phyloP scores from a whole-genome alignment of 2,329 filamentous ascomycete genomes.

The Cladosporium sphaerospermum region DNA sequence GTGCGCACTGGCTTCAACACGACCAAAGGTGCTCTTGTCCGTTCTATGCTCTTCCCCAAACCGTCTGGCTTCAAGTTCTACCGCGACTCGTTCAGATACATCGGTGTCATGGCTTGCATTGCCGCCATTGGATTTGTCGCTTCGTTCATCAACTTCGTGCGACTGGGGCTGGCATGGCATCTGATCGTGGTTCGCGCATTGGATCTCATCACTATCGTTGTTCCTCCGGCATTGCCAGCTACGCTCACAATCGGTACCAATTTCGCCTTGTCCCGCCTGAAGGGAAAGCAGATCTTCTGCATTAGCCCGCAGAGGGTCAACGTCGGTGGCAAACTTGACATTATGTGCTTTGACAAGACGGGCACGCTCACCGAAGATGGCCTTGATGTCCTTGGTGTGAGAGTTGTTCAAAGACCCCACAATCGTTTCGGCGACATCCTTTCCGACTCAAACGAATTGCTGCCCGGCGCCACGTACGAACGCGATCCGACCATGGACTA shows the following conservation, averaged over 20 bases:
- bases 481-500: slow-evolving; percentile 56
- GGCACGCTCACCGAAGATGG: slow-evolving; percentile 97
- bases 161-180: slow-evolving; percentile 76
- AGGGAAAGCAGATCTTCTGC: slow-evolving; percentile 87
- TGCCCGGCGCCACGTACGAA: slow-evolving; percentile 50
- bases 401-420: slow-evolving; percentile 61
- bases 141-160: slow-evolving; percentile 89
- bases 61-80: slow-evolving; percentile 99
- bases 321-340: slow-evolving; percentile 88
- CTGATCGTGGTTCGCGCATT: slow-evolving; percentile 86
- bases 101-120: slow-evolving; percentile 88
- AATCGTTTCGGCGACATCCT: slow-evolving; percentile 71
- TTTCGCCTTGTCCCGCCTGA: slow-evolving; percentile 81
- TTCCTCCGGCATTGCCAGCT: slow-evolving; percentile 87
- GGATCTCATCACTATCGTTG: slow-evolving; percentile 95
- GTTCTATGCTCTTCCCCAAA: slow-evolving; percentile 98
- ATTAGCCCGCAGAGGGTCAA: slow-evolving; percentile 97
- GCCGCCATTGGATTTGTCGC: slow-evolving; percentile 81
- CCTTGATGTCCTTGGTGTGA: slow-evolving; percentile 82
- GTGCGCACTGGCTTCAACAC: slow-evolving; percentile 95
- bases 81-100: slow-evolving; percentile 93
- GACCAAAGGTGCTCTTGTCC: slow-evolving; percentile 89
- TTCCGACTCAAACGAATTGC: slow-evolving; percentile 55
- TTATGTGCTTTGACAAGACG: slow-evolving; percentile 98
- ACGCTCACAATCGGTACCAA: slow-evolving; percentile 95